Evolutionary conservation across 768 basidiomycete genomes (phyloP), one percentile per base, ranked within the genome.

Genomic region (Pulveroboletus ravenelii): DNA sequence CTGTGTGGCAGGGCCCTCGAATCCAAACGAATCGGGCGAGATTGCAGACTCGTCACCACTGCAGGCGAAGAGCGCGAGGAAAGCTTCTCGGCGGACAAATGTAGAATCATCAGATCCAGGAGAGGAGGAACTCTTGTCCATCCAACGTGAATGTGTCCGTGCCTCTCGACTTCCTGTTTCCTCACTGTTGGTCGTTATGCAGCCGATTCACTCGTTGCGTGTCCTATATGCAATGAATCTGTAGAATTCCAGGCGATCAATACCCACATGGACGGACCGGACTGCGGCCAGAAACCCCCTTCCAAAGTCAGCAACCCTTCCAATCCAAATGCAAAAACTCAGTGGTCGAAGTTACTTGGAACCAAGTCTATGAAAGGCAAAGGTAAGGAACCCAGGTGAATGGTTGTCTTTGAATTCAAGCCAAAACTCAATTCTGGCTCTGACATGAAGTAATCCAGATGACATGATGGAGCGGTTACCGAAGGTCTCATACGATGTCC

Each of bases 401-500:
- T 50, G 23, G 6, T 40, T 25, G 14, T 48, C 31, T 42, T 43
- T 41, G 32, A 18, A 27, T n/a, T 41, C 4, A 17, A 35, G 27
- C 20, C 14, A 15, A 41, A 32, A 37, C 56, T 61, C 50, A 58
- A 52, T 57, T 29, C 42, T 58, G 37, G 46, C 45, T 50, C 57
- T 61, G 48, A 58, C 50, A 45, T 57, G 38, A 55, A 51, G 58
- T 17, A 54, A 49, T 38, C 25, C 54, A 51, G 73, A 74, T 41
- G 74, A 72, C 27, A 62, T 71, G 3, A 56, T 71, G 37, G 67
- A 64, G 36, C 78, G 74, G 1, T 67, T 88, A 36, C 84, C 87
- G 4, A 85, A 85, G 57, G 76, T 77, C 20, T 78, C 84, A 1
- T 89, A 89, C 57, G 74, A 74, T 12, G 78, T 79, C 10, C 65